Base-by-base conservation (phyloP, 768 basidiomycete genomes). In the Mycena venus region DNA sequence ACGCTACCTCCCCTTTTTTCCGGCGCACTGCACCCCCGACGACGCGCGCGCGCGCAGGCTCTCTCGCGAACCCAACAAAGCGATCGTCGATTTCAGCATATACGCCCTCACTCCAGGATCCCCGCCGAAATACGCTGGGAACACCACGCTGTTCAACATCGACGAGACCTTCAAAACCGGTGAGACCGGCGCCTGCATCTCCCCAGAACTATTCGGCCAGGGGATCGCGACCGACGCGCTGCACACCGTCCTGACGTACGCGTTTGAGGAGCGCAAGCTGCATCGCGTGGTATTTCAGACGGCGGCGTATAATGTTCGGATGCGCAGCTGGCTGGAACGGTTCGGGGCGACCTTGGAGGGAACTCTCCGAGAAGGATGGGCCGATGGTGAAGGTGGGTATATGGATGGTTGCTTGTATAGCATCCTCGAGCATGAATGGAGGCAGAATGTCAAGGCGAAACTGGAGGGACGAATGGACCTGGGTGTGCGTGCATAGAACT, bases 301-400 rank as follows among this genome's bases (percentile, higher is more conserved):
- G 1, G 80, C 79, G 11, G 78, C 79, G 27, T 83, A 87, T 56
- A 88, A 90, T 71, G 62, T 80, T 29, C 82, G 82, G 0, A 90
- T 90, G 88, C 81, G 85, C 25, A 78, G 79, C 17, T 90, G 88
- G 88, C 74, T 89, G 58, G 87, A 88, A 70, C 83, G 82, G 21
- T 82, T 83, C 14, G 85, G 83, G 9, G 83, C 84, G 17, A 82
- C 80, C 29, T 70, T 85, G 75, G 88, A 88, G 72, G 85, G 80
- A 12, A 74, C 74, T 42, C 80, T 80, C 62, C 82, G 84, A 66
- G 86, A 88, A n/a, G 81, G 78, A 34, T 88, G 88, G 88, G 83
- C 80, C 67, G 81, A 83, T 61, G 70, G 73, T 0, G 78, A 80
- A 29, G 85, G 85, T 17, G 79, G 78, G 21, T 87, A 83, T 71